These are phyloP conservation scores for Heliamphora pulchella DNA, from an alignment of 179 eudicot genomes.

Conservation along the genomic window DNA sequence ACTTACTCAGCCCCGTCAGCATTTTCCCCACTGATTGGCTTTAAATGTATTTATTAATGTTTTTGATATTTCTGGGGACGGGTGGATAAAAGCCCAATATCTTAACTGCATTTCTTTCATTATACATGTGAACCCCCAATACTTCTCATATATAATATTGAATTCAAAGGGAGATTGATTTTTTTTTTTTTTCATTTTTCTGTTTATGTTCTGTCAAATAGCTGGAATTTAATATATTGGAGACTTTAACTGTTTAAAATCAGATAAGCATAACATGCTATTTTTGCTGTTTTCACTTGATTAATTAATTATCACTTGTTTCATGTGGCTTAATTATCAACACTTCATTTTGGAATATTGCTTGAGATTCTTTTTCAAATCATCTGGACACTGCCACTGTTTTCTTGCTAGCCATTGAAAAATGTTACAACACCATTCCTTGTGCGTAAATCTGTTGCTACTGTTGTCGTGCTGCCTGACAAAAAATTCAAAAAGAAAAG, in stretches of 20 bases:
- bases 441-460: neutral
- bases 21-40: neutral
- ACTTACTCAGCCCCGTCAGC: conserved; percentile 13
- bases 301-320: neutral
- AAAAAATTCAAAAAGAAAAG: neutral
- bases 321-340: neutral
- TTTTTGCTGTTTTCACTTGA: neutral
- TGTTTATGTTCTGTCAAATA: neutral
- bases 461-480: neutral
- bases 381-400: neutral
- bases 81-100: neutral
- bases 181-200: neutral
- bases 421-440: neutral
- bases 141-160: neutral
- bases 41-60: neutral
- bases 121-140: neutral
- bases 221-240: neutral
- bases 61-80: neutral
- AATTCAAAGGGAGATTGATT: neutral
- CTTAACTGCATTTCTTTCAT: conserved; percentile 2
- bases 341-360: neutral
- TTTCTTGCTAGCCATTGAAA: neutral
- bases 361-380: neutral
- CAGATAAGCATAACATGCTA: neutral
- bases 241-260: neutral